Conservation (phyloP, 345 rosid species). For the Bruguiera sexangula region DNA sequence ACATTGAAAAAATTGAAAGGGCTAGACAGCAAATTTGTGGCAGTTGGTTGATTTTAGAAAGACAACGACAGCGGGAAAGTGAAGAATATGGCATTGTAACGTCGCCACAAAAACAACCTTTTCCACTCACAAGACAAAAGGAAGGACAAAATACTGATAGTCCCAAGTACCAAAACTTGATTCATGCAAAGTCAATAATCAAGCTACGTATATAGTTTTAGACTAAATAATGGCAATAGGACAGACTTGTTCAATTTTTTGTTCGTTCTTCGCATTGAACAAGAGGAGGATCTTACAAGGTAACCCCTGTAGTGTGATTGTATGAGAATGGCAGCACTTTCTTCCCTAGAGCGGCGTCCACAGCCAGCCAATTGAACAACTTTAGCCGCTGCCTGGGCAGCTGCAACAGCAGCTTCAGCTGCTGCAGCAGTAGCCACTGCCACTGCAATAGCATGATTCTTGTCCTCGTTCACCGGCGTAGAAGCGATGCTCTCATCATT, state of each 20-base stretch:
- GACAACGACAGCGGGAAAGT: neutral
- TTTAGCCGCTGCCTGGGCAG: conserved; percentile 95
- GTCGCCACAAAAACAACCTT: too few relatives aligned
- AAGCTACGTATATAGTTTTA: too few relatives aligned
- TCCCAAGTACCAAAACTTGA: too few relatives aligned
- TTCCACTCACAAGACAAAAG: too few relatives aligned
- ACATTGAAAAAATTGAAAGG: neutral
- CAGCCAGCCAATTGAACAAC: conserved; percentile 85
- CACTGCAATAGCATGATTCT: conserved; percentile 77
- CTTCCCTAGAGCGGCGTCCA: conserved; percentile 72
- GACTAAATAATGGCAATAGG: too few relatives aligned
- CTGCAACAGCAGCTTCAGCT: conserved; percentile 89
- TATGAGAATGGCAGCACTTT: conserved; percentile 78
- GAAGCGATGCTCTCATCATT: conserved; percentile 57
- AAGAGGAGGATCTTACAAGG: conserved; percentile 42
- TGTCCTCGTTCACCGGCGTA: conserved; percentile 51
- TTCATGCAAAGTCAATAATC: too few relatives aligned
- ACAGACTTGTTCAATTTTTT: too few relatives aligned
- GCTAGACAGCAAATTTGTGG: neutral
- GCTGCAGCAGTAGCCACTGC: conserved; percentile 95
- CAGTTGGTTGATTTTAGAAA: neutral
- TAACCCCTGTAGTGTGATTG: conserved; percentile 88
- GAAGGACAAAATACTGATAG: too few relatives aligned
- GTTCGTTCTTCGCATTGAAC: too few relatives aligned
- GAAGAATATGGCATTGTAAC: too few relatives aligned